Percentiles rank a stretch among this genome's conserved stretches.
phyloP scores from a whole-genome alignment of 208 protist genomes.

The Acanthamoeba lenticulata region DNA sequence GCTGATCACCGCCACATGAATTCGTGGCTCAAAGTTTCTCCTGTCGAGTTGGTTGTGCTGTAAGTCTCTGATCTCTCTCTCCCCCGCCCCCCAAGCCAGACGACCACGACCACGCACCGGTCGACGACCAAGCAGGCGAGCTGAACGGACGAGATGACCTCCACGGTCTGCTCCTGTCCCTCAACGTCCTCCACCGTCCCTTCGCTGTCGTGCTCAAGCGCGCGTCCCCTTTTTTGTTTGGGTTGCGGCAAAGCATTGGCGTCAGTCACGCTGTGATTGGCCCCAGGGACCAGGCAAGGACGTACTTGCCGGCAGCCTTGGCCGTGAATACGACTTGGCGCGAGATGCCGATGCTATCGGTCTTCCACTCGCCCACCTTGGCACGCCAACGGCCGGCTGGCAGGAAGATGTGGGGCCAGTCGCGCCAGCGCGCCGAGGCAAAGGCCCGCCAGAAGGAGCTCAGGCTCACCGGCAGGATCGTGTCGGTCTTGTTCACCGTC shows the following conservation, averaged over 20 bases:
- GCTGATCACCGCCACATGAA: neutral
- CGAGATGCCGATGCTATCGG: neutral
- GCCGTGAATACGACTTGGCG: neutral
- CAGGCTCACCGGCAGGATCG: neutral
- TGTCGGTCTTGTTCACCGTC: slow-evolving; percentile 25
- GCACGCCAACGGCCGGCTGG: neutral
- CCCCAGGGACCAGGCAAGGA: neutral
- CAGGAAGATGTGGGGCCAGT: slow-evolving; percentile 17
- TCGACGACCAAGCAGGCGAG: neutral
- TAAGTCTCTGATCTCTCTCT: too few relatives aligned
- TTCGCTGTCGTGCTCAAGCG: neutral
- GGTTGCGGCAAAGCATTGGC: too few relatives aligned
- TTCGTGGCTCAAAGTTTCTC: neutral
- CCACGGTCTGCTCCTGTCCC: neutral
- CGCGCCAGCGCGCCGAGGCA: neutral
- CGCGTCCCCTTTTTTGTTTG: too few relatives aligned
- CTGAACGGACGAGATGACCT: neutral
- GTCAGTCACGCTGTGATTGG: neutral
- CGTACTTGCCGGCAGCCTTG: neutral
- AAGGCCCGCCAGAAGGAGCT: slow-evolving; percentile 19
- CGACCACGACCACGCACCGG: neutral
- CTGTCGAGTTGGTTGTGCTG: neutral
- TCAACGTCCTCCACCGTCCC: neutral
- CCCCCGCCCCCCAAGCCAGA: too few relatives aligned
- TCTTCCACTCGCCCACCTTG: neutral